Conservation (phyloP, 169 alveolate genomes). For the Eimeria necatrix region DNA sequence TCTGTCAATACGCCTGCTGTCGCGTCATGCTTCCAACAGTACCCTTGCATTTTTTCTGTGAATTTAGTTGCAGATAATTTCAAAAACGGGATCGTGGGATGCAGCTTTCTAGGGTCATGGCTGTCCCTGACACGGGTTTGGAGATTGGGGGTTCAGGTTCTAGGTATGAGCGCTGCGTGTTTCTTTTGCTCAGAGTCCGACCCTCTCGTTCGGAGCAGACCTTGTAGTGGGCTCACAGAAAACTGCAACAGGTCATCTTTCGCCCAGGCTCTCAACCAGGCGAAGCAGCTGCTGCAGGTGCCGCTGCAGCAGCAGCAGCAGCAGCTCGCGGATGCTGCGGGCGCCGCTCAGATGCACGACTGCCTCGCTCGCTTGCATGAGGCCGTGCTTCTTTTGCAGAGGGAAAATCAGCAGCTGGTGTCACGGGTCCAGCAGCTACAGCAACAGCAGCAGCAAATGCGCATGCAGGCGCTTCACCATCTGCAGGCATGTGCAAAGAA, state of each 20-base stretch:
- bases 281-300: conserved; percentile 64
- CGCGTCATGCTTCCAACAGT: too few relatives aligned
- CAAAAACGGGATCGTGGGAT: too few relatives aligned
- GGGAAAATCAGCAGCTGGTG: conserved; percentile 57
- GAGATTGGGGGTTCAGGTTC: too few relatives aligned
- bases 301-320: conserved; percentile 62
- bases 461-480: conserved; percentile 11
- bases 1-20: too few relatives aligned
- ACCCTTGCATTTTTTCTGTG: too few relatives aligned
- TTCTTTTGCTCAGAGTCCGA: conserved; percentile 22
- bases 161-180: not conserved
- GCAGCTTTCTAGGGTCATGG: too few relatives aligned
- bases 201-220: conserved; percentile 59
- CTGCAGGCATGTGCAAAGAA: conserved; percentile 28
- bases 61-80: too few relatives aligned
- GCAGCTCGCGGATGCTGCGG: conserved; percentile 46
- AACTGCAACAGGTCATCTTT: conserved; percentile 17
- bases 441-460: conserved; percentile 49
- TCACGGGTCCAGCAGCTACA: conserved; percentile 64
- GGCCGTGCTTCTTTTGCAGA: conserved; percentile 45
- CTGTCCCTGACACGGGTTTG: too few relatives aligned
- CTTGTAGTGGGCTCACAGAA: not conserved
- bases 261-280: conserved; percentile 43
- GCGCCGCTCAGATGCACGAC: conserved; percentile 61
- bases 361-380: conserved; percentile 30